These are phyloP conservation scores for Amanita pseudoporphyria DNA, from an alignment of 768 basidiomycete genomes.

Conservation along the genomic window DNA sequence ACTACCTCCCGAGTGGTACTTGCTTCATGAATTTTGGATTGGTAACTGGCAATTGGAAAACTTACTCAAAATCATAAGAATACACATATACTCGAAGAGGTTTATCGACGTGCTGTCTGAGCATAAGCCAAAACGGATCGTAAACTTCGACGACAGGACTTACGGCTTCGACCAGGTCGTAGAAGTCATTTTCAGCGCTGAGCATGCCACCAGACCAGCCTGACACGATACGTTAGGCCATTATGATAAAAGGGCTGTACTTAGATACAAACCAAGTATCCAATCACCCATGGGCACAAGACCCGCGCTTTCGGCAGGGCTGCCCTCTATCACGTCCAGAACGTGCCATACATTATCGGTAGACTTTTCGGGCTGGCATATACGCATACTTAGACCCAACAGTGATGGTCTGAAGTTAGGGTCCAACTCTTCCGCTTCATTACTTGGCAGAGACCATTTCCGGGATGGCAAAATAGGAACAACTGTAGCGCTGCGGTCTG, in stretches of 20 bases:
- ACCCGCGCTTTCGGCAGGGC: conserved; percentile 93
- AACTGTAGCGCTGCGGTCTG: conserved; percentile 33
- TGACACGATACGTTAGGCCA: conserved; percentile 46
- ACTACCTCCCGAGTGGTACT: conserved; percentile 92
- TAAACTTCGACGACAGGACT: conserved; percentile 17
- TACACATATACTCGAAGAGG: conserved; percentile 93
- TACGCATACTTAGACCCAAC: conserved; percentile 88
- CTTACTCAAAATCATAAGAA: conserved; percentile 93
- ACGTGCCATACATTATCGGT: conserved; percentile 98
- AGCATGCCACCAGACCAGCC: conserved; percentile 96
- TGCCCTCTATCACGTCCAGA: conserved; percentile 91
- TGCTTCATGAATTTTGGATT: conserved; percentile 10
- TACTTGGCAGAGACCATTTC: conserved; percentile 51
- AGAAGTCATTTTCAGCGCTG: conserved; percentile 90
- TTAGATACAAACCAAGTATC: conserved; percentile 29
- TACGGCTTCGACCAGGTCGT: conserved; percentile 89
- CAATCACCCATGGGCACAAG: conserved; percentile 81
- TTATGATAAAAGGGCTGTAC: not conserved
- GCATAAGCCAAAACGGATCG: conserved; percentile 1
- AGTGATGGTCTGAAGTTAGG: conserved; percentile 66
- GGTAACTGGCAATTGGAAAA: conserved; percentile 9
- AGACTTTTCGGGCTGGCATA: conserved; percentile 85
- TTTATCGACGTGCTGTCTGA: conserved; percentile 78
- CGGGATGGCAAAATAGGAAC: conserved; percentile 81
- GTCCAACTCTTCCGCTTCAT: conserved; percentile 28